phyloP scores from a whole-genome alignment of 2,329 filamentous ascomycete genomes.

The Thyridium curvatum region DNA sequence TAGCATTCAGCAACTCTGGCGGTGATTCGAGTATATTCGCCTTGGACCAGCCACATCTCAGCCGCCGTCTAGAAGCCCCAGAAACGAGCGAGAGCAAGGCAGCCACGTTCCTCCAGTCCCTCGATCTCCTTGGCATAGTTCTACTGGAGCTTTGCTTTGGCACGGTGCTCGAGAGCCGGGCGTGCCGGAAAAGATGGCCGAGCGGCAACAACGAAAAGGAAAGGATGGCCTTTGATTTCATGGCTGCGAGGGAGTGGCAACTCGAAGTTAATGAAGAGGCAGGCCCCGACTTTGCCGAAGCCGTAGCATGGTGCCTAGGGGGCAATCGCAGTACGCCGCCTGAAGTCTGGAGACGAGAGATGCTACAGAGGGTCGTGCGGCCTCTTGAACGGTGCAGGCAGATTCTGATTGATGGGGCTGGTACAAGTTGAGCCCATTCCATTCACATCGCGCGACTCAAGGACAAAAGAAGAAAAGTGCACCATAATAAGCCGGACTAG shows the following conservation, averaged over 20 bases:
- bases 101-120: not conserved
- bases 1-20: slow-evolving; percentile 9
- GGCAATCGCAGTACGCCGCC: not conserved
- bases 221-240: slow-evolving; percentile 8
- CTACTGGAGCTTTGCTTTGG: slow-evolving; percentile 17
- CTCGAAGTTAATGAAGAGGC: slow-evolving; percentile 11
- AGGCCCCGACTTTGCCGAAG: slow-evolving; percentile 5
- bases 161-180: slow-evolving; percentile 5
- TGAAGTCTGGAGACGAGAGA: too few species aligned
- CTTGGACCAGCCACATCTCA: slow-evolving; percentile 11
- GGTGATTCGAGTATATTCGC: slow-evolving; percentile 1
- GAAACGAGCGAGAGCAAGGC: not conserved
- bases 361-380: not conserved
- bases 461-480: too few species aligned
- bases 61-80: slow-evolving; percentile 1
- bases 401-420: not conserved
- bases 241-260: slow-evolving; percentile 10
- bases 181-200: slow-evolving; percentile 2
- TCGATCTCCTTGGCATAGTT: slow-evolving; percentile 11
- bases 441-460: too few species aligned
- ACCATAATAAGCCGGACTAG: too few species aligned
- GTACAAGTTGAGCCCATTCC: too few species aligned
- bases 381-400: slow-evolving; percentile 2
- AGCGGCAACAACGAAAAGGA: not conserved
- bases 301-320: slow-evolving; percentile 9